Conservation (phyloP, 495 filamentous ascomycete species). For the Neurospora terricola region DNA sequence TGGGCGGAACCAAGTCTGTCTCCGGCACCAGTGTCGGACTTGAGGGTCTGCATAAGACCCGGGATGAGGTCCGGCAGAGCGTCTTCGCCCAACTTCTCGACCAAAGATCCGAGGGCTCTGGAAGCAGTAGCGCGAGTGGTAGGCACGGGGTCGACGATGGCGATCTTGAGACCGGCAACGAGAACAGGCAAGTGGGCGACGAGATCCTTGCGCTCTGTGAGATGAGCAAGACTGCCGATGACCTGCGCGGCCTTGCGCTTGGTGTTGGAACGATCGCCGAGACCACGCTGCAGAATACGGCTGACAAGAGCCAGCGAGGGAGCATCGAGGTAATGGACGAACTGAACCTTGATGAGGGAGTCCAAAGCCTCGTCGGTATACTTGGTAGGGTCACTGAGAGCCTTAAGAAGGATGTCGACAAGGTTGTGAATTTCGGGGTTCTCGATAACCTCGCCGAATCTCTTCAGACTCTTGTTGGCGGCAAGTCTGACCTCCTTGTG, state of each 20-base stretch:
- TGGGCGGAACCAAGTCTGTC: constrained; percentile 94
- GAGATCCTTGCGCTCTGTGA: constrained; percentile 92
- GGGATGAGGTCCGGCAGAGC: constrained; percentile 94
- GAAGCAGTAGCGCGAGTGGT: constrained; percentile 95
- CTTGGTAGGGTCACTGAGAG: constrained; percentile 93
- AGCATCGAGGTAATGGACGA: constrained; percentile 92
- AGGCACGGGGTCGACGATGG: constrained; percentile 90
- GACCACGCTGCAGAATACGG: constrained; percentile 86
- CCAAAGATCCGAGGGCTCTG: constrained; percentile 85
- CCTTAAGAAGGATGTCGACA: constrained; percentile 86
- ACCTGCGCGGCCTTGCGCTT: constrained; percentile 95
- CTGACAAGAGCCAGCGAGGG: constrained; percentile 90
- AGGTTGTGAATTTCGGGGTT: constrained; percentile 92
- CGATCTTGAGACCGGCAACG: constrained; percentile 78
- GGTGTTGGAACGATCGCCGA: constrained; percentile 82
- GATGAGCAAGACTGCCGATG: constrained; percentile 91
- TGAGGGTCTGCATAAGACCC: constrained; percentile 92
- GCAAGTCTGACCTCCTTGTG: constrained; percentile 91
- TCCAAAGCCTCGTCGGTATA: constrained; percentile 94
- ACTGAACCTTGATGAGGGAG: constrained; percentile 86
- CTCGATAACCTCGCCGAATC: constrained; percentile 96
- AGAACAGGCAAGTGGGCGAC: constrained; percentile 85
- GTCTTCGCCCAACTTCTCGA: constrained; percentile 97
- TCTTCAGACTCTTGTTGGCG: constrained; percentile 90
- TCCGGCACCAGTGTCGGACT: constrained; percentile 91